Base-by-base conservation (phyloP, 176 grass and related monocot genomes). In the Paspalum notatum region DNA sequence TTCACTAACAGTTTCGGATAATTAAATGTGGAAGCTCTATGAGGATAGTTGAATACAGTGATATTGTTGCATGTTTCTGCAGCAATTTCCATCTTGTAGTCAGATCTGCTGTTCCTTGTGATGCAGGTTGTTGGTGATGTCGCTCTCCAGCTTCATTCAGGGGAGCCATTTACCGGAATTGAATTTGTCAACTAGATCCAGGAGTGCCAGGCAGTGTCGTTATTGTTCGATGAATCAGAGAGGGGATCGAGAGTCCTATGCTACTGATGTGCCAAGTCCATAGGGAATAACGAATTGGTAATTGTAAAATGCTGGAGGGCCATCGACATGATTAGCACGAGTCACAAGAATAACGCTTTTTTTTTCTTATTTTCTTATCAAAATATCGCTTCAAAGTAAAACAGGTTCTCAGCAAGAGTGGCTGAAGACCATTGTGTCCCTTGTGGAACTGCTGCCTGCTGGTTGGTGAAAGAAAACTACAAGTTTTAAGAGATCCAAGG, bases 111-210 rank as follows among this genome's bases (percentile, higher is more conserved):
- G 15, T 50, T 12, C 40, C 52, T 72, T 71, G 63, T 76, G 60
- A 77, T 79, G 60, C 84, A 97, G 94, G 89, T 97, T 66, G 80
- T 94, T 71, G 94, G 91, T 24, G 91, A 94, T 75, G 63, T 70
- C 63, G 87, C 91, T 32, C 82, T 97, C 21, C 78, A 94, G 62
- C 85, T 94, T 87, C 94, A 94, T 82, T 81, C 90, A n/a, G 91
- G 91, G 41, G 69, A 86, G 46, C 87, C 89, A 78, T 82, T 94
- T 20, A 78, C 82, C 1, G 89, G 74, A 85, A 79, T 97, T 80
- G 89, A 97, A 68, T 81, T 94, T 55, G 87, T 97, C 27, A 97
- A 97, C 68, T 97, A 92, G 83, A 45, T 62, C 13, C 45, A 10
- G 7, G 27, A 25, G 58, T 32, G 57, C 10, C 10, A 12, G 21